Percentiles rank a stretch among this genome's conserved stretches.
phyloP scores from a whole-genome alignment of 148 eudicot species.

The Drosera capensis region DNA sequence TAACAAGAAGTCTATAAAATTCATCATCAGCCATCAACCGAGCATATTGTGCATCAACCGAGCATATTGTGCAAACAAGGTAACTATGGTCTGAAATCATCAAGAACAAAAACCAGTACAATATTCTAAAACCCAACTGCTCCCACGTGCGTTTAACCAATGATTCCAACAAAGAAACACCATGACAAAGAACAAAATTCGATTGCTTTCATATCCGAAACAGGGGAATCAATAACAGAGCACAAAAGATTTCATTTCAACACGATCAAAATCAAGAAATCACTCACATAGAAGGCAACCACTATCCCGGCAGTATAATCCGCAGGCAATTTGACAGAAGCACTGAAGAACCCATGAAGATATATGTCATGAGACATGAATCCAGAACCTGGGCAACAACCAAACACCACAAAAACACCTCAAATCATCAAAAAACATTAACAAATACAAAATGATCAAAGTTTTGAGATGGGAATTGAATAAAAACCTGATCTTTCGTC shows the following conservation, averaged over 20 bases:
- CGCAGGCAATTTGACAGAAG: conserved; percentile 75
- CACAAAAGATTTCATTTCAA: neutral
- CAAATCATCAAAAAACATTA: neutral
- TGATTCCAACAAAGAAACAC: neutral
- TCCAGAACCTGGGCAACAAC: conserved; percentile 52
- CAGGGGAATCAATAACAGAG: neutral
- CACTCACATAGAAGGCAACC: conserved; percentile 85
- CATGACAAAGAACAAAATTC: neutral
- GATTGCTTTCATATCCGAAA: neutral
- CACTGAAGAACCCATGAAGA: conserved; percentile 80
- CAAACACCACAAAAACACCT: neutral
- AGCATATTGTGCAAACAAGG: too few species aligned
- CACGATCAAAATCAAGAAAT: neutral
- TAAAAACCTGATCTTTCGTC: conserved; percentile 66
- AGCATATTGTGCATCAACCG: too few species aligned
- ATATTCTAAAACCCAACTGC: too few species aligned
- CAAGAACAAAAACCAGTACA: too few species aligned
- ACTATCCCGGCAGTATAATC: conserved; percentile 97
- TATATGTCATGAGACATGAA: conserved; percentile 78
- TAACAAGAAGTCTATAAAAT: too few species aligned
- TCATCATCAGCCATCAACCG: too few species aligned
- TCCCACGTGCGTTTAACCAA: too few species aligned
- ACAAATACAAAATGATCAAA: neutral
- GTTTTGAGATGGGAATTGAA: neutral
- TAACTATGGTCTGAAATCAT: too few species aligned